phyloP scores from a whole-genome alignment of 2,329 filamentous ascomycete genomes.

The Exophiala sp. region DNA sequence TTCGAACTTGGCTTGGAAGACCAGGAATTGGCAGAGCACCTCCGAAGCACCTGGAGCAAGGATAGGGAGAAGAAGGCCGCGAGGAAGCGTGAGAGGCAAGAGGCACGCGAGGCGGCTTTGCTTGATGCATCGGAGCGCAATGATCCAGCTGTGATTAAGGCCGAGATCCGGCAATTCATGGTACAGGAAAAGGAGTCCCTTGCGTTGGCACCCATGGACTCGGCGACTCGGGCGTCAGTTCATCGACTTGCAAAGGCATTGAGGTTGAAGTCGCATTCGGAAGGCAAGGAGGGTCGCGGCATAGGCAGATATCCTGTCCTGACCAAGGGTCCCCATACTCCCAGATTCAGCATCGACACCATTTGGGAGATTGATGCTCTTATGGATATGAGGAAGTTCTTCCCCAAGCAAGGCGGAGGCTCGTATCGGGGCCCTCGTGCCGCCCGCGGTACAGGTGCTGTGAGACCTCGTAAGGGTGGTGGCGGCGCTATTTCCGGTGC shows the following conservation, averaged over 20 bases:
- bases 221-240: slow-evolving; percentile 66
- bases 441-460: slow-evolving; percentile 25
- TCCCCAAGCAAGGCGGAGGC: slow-evolving; percentile 18
- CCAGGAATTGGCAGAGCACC: slow-evolving; percentile 57
- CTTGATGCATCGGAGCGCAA: slow-evolving; percentile 51
- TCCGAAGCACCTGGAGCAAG: slow-evolving; percentile 58
- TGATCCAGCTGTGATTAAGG: slow-evolving; percentile 60
- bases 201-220: slow-evolving; percentile 76
- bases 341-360: slow-evolving; percentile 52
- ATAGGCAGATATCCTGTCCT: slow-evolving; percentile 69
- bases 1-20: slow-evolving; percentile 53
- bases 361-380: slow-evolving; percentile 42
- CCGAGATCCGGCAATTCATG: slow-evolving; percentile 52
- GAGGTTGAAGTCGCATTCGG: slow-evolving; percentile 76
- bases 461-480: slow-evolving; percentile 30
- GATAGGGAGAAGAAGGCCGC: slow-evolving; percentile 66
- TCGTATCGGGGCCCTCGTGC: slow-evolving; percentile 8
- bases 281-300: slow-evolving; percentile 66
- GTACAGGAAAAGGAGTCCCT: slow-evolving; percentile 38
- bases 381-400: slow-evolving; percentile 27
- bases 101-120: slow-evolving; percentile 59
- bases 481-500: slow-evolving; percentile 44
- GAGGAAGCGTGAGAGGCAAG: slow-evolving; percentile 64
- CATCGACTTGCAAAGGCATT: slow-evolving; percentile 73
- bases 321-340: slow-evolving; percentile 65